Evolutionary conservation across 2,329 filamentous ascomycete species (phyloP), one percentile per base, ranked within the genome.

Genomic region (Aspergillus piperis): DNA sequence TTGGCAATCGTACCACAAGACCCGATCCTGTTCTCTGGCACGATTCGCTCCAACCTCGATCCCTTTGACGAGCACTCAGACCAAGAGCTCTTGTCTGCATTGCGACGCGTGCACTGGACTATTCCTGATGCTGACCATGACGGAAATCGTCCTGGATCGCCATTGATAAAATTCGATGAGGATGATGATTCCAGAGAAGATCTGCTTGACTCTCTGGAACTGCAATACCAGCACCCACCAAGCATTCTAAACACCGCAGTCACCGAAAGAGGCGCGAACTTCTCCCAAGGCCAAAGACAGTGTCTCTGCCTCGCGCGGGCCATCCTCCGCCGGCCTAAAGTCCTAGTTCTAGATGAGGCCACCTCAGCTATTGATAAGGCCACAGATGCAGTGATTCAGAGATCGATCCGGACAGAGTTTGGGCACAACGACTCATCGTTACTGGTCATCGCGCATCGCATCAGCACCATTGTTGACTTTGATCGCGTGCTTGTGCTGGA

Each of bases 1-100:
- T 77, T 93, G 2, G 88, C 88, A 50, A 92, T 94, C 66, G 92
- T 95, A 56, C 90, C 91, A 1, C 88, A 92, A 75, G 89, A 94
- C 65, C 90, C 90, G 0, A 89, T 92, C 1, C 81, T 94, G 4
- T 93, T 94, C 76, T 90, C 88, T 1, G 91, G 91, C 27, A 91
- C 90, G 0, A 79, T 94, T 17, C 83, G 90, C 47, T 86, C 82
- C 48, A 94, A 94, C 69, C 82, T 94, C 5, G 91, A 94, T 70
- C 88, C 90, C 0, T 92, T 92, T 65, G 81, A 88, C 60, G 80
- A 89, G 61, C 85, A 90, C 69, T 83, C 80, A 1, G 90, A 93
- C 65, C 80, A 78, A 1, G 87, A 89, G 67, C 83, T 93, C 15
- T 81, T 82, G 30, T 87, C 90, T 65, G 88, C 86, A 1, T 81